Percentiles rank a stretch among this genome's conserved stretches.
Evolutionary conservation across 805 yeast genomes (phyloP).

Genomic region (Barnettozyma salicaria): DNA sequence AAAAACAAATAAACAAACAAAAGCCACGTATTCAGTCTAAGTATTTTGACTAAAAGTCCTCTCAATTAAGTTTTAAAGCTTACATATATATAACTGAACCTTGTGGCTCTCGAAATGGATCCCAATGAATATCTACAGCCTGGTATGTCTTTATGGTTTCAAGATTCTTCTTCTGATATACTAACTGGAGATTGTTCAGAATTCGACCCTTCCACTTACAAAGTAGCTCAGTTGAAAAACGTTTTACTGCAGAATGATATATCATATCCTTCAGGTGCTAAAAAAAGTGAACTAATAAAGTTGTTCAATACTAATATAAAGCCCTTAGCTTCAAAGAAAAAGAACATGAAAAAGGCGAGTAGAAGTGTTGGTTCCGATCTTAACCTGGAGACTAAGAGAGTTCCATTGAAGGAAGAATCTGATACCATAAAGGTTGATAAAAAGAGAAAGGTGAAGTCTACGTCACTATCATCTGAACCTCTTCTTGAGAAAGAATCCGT

Average conservation of each 20-base stretch:
- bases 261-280: conserved; percentile 54
- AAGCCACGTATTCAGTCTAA: no score
- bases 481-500: conserved; percentile 1
- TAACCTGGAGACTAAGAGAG: conserved; percentile 5
- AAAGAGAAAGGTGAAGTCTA: conserved; percentile 5
- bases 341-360: conserved; percentile 31
- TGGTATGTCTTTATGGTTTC: conserved; percentile 21
- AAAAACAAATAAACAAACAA: not conserved
- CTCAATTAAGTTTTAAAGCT: not conserved
- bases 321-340: conserved; percentile 40
- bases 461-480: conserved; percentile 1
- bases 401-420: not conserved
- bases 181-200: conserved; percentile 30
- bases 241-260: conserved; percentile 59
- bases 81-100: not conserved
- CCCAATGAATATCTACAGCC: conserved; percentile 31
- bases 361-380: conserved; percentile 30
- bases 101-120: conserved; percentile 27
- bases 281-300: conserved; percentile 59
- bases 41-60: not conserved
- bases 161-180: not conserved
- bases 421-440: conserved; percentile 12
- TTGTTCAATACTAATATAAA: conserved; percentile 50
- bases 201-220: conserved; percentile 63
- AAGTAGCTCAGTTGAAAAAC: conserved; percentile 64